These are phyloP conservation scores for Nakazawaea populi DNA, from an alignment of 805 yeast species.

Conservation along the genomic window DNA sequence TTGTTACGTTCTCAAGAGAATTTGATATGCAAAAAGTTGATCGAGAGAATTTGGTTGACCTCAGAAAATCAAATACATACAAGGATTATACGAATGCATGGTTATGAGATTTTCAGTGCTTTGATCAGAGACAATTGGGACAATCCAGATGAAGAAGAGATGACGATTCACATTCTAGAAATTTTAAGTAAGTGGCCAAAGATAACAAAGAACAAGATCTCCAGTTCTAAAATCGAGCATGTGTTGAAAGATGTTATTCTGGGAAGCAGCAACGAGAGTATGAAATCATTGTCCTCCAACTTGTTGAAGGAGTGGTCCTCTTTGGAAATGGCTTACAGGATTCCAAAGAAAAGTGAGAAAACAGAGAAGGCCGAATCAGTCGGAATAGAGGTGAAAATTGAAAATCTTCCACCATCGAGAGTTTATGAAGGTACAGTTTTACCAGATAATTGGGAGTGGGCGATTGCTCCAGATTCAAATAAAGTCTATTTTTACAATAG, in stretches of 20 bases:
- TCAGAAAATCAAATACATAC: conserved; percentile 44
- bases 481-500: conserved; percentile 51
- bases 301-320: conserved; percentile 65
- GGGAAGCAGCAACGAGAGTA: conserved; percentile 18
- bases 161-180: conserved; percentile 44
- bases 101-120: conserved; percentile 71
- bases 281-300: conserved; percentile 30
- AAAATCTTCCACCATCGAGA: conserved; percentile 2
- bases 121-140: conserved; percentile 36
- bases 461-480: conserved; percentile 39
- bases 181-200: conserved; percentile 63
- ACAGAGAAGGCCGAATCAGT: conserved; percentile 11
- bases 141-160: conserved; percentile 25
- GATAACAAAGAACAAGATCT: conserved; percentile 68
- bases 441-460: conserved; percentile 66
- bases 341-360: conserved; percentile 52
- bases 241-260: conserved; percentile 40
- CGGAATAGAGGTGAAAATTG: conserved; percentile 1
- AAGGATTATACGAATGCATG: conserved; percentile 73
- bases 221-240: conserved; percentile 65
- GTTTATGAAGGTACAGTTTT: conserved; percentile 28
- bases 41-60: conserved; percentile 59
- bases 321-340: conserved; percentile 78
- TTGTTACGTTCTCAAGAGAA: conserved; percentile 71
- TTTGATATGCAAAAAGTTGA: conserved; percentile 56